Evolutionary conservation across 2,329 filamentous ascomycete species (phyloP).

Genomic region (Sporothrix inflata): DNA sequence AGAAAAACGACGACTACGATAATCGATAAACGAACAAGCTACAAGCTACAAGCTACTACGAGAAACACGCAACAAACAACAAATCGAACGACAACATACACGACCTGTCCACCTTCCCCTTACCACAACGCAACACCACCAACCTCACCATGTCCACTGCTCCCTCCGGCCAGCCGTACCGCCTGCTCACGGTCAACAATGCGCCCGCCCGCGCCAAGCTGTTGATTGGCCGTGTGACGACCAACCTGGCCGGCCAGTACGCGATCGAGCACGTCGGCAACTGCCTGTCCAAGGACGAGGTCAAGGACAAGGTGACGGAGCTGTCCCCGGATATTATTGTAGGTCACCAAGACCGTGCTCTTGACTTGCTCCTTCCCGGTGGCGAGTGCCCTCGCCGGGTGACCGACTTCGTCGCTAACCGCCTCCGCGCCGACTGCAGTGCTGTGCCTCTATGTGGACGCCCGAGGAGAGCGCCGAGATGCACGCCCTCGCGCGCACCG

Average conservation of each 20-base stretch:
- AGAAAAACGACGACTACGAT: not conserved
- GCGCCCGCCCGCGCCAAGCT: conserved; percentile 66
- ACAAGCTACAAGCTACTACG: too few species aligned
- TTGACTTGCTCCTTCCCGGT: too few species aligned
- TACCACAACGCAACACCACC: not conserved
- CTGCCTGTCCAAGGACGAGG: conserved; percentile 55
- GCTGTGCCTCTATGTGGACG: conserved; percentile 61
- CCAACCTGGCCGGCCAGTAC: conserved; percentile 65
- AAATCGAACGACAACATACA: not conserved
- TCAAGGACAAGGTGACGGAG: conserved; percentile 46
- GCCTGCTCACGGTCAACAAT: conserved; percentile 69
- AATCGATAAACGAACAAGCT: not conserved
- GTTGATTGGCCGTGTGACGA: conserved; percentile 63
- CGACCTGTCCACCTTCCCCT: not conserved
- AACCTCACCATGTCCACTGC: conserved; percentile 3
- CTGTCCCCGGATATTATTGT: conserved; percentile 40
- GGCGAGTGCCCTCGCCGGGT: not conserved
- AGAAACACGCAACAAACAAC: not conserved
- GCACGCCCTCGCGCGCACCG: conserved; percentile 47
- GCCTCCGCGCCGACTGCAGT: conserved; percentile 48
- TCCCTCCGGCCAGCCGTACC: conserved; percentile 50
- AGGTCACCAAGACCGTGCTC: not conserved
- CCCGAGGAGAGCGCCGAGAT: conserved; percentile 53
- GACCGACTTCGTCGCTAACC: not conserved
- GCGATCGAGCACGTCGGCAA: conserved; percentile 66